A percentile compares a stretch with the other conserved stretches of the same genome.
Conservation (phyloP, 2,329 filamentous ascomycete genomes). For the Pseudogymnoascus sp. region DNA sequence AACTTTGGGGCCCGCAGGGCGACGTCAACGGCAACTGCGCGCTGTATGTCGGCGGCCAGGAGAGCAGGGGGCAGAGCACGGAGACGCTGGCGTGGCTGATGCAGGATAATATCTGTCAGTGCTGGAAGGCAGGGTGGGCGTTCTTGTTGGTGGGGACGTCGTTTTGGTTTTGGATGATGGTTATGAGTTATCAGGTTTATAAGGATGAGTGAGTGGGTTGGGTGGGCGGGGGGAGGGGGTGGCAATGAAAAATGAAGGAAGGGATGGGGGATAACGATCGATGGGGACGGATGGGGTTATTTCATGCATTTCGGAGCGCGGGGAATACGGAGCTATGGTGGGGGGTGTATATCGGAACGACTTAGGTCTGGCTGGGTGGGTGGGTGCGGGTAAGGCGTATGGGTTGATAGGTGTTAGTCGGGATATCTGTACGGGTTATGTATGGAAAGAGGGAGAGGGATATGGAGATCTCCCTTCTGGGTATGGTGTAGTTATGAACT, state of each 20-base stretch:
- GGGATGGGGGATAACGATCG: neutral
- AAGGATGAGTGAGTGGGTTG: slow-evolving; percentile 17
- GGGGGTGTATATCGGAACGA: neutral
- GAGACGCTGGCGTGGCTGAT: slow-evolving; percentile 55
- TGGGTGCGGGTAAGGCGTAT: neutral
- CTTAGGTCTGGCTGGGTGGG: neutral
- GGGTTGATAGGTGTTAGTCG: neutral
- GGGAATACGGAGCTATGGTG: neutral
- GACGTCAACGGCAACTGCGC: slow-evolving; percentile 53
- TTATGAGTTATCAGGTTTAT: slow-evolving; percentile 58
- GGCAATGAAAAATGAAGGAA: neutral
- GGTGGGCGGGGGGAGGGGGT: neutral
- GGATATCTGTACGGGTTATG: neutral
- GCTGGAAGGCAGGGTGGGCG: slow-evolving; percentile 57
- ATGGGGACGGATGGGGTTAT: neutral
- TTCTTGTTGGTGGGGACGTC: slow-evolving; percentile 51
- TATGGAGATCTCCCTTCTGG: neutral
- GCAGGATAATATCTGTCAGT: slow-evolving; percentile 55
- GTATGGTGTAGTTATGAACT: too few relatives aligned
- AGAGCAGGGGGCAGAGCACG: slow-evolving; percentile 41
- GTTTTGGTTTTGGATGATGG: slow-evolving; percentile 59
- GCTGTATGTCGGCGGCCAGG: slow-evolving; percentile 44
- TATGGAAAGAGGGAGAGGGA: too few relatives aligned
- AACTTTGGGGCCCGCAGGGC: slow-evolving; percentile 53
- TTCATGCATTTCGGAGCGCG: neutral